A percentile compares a stretch with the other conserved stretches of the same genome.
phyloP scores from a whole-genome alignment of 331 rosid genomes.

The Acacia concinna region DNA sequence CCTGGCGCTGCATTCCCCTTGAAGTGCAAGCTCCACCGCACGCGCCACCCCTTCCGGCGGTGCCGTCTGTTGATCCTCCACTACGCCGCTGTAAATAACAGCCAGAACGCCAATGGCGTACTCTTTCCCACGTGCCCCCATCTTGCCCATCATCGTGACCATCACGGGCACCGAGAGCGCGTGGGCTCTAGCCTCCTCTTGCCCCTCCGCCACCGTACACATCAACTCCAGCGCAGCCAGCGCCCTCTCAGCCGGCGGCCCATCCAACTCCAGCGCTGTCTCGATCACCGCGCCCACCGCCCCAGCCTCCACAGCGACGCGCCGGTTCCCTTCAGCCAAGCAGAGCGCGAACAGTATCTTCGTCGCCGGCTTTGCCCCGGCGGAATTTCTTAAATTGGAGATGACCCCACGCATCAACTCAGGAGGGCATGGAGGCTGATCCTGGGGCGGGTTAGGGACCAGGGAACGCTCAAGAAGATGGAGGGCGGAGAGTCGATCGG shows the following conservation, averaged over 20 bases:
- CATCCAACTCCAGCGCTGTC: constrained; percentile 65
- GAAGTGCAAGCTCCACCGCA: constrained; percentile 80
- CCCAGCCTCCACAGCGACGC: constrained; percentile 74
- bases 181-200: constrained; percentile 71
- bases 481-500: constrained; percentile 58
- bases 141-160: constrained; percentile 85
- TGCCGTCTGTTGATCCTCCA: constrained; percentile 40
- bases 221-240: constrained; percentile 84
- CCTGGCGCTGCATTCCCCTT: constrained; percentile 76
- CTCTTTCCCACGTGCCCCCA: constrained; percentile 81
- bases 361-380: constrained; percentile 57
- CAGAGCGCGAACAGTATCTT: constrained; percentile 82
- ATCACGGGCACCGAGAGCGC: constrained; percentile 88
- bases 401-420: constrained; percentile 65
- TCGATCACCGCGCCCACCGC: constrained; percentile 75
- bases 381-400: constrained; percentile 34
- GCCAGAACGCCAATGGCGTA: constrained; percentile 82
- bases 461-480: constrained; percentile 81
- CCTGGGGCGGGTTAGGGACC: constrained; percentile 72
- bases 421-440: constrained; percentile 77
- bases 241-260: constrained; percentile 70
- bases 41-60: constrained; percentile 97
- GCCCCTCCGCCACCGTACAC: constrained; percentile 87
- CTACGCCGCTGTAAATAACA: constrained; percentile 52
- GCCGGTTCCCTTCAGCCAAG: constrained; percentile 73